Evolutionary conservation across 768 basidiomycete genomes (phyloP), one percentile per base, ranked within the genome.

Genomic region (Boletellus emodensis): DNA sequence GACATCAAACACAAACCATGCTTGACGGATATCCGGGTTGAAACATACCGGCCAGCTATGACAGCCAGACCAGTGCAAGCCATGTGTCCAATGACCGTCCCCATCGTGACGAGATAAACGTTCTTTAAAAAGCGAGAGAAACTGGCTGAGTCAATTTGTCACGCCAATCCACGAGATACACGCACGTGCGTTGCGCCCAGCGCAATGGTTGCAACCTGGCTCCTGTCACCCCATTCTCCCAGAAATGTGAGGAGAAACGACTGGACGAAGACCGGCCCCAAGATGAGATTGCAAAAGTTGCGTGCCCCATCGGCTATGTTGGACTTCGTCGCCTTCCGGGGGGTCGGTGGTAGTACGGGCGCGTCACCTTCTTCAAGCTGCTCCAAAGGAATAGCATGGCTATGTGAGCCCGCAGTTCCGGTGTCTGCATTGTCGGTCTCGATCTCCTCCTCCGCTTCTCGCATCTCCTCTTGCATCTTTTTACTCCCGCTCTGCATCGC

Each of bases 151-250:
- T 33, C 15, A 34, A 26, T 30, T 20, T 28, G 28, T 34, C 15
- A 40, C 34, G 26, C 15, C 35, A 43, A 34, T 37, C 15, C 44
- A 17, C 30, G 37, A 34, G 20, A 40, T 39, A 43, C 17, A 75
- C 81, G 45, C 63, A 97, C 95, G 72, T 99, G 93, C 18, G 94
- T 90, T 20, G 94, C 94, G 2, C 90, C 95, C 46, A 98, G 75
- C 6, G 92, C 94, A 55, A 98, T 95, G 2, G 96, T 98, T 2
- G 96, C 88, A 60, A 98, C 92, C 72, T 99, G 95, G 62, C 92
- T 95, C 46, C 95, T 73, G 71, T 98, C 96, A 1, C 96, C 95
- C 96, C 96, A 98, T 71, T 99, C 96, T 10, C 94, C 96, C n/a
- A 99, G 75, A 71, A 97, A 97, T 0, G 95, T 98, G 52, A 99